phyloP scores from a whole-genome alignment of 2,329 filamentous ascomycete species.

The Sordariomycetes sp. region DNA sequence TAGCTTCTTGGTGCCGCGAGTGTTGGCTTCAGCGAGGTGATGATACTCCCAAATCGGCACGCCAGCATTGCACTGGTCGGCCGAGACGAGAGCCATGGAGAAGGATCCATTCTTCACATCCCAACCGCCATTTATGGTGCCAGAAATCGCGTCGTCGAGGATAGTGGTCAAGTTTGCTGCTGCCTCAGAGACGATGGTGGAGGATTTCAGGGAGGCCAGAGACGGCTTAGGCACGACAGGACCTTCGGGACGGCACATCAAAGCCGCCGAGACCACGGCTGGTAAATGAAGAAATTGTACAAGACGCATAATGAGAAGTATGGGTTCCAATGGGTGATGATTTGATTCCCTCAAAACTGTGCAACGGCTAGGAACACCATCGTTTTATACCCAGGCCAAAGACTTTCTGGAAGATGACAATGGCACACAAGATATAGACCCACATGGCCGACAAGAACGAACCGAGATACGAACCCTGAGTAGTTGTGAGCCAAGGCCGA shows the following conservation, averaged over 20 bases:
- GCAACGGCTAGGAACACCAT: no score
- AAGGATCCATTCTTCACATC: slow-evolving; percentile 25
- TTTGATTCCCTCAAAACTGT: background rate
- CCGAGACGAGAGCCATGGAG: slow-evolving; percentile 23
- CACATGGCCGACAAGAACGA: background rate
- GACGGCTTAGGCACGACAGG: slow-evolving; percentile 21
- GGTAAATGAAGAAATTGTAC: background rate
- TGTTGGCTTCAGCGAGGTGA: slow-evolving; percentile 22
- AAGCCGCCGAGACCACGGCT: slow-evolving; percentile 4
- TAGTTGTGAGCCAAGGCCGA: no score
- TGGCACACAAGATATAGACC: no score
- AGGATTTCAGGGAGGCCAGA: slow-evolving; percentile 6
- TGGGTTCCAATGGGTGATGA: background rate
- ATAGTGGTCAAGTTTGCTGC: slow-evolving; percentile 15
- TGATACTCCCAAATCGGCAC: slow-evolving; percentile 31
- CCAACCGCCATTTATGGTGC: slow-evolving; percentile 23
- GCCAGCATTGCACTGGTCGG: slow-evolving; percentile 13
- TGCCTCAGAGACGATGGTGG: slow-evolving; percentile 17
- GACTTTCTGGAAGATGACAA: no score
- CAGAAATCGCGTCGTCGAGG: slow-evolving; percentile 19
- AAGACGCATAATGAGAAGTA: background rate
- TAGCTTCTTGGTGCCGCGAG: slow-evolving; percentile 20
- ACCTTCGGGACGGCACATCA: slow-evolving; percentile 18
- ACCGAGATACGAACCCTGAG: background rate
- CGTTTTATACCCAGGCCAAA: no score